Percentiles rank a stretch among this genome's conserved stretches.
These are phyloP conservation scores for Takashimella koratensis DNA, from an alignment of 1,284 basidiomycete genomes.

Conservation along the genomic window DNA sequence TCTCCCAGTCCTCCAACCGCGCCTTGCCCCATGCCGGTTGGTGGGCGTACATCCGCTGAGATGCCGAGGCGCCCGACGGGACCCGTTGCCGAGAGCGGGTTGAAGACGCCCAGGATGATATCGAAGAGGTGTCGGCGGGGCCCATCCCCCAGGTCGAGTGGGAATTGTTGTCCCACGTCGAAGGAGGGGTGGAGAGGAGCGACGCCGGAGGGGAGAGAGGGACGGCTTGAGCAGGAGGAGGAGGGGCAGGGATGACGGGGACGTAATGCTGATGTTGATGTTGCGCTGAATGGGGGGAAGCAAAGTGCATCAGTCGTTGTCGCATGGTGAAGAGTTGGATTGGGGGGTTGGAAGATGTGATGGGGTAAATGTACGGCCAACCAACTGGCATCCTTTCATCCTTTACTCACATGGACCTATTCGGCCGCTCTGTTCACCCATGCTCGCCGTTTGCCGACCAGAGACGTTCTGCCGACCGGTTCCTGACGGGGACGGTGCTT, in stretches of 20 bases:
- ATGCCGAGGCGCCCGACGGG: not conserved
- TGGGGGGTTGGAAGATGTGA: not conserved
- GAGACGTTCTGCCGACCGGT: not conserved
- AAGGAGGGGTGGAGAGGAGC: constrained; percentile 36
- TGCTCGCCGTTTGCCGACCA: constrained; percentile 15
- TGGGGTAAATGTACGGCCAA: not conserved
- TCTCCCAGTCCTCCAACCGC: constrained; percentile 46
- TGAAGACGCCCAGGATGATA: constrained; percentile 2
- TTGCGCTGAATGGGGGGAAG: not conserved
- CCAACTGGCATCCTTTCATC: not conserved
- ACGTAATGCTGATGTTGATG: constrained; percentile 10
- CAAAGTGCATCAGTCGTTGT: not conserved
- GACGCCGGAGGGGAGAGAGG: constrained; percentile 41
- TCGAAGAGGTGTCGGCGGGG: not conserved
- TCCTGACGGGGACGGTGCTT: constrained; percentile 3
- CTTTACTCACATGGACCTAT: constrained; percentile 12
- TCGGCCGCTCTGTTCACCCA: constrained; percentile 22
- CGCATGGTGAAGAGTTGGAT: not conserved
- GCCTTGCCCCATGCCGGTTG: constrained; percentile 24
- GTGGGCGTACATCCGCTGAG: constrained; percentile 7
- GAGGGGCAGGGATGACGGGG: constrained; percentile 5
- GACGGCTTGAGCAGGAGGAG: constrained; percentile 12
- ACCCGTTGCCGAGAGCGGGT: not conserved
- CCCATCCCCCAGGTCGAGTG: not conserved
- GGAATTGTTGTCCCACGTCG: constrained; percentile 24